Percentiles rank a stretch among this genome's conserved stretches.
Conservation (phyloP, 306 rosid genomes). For the Fagus sylvatica region DNA sequence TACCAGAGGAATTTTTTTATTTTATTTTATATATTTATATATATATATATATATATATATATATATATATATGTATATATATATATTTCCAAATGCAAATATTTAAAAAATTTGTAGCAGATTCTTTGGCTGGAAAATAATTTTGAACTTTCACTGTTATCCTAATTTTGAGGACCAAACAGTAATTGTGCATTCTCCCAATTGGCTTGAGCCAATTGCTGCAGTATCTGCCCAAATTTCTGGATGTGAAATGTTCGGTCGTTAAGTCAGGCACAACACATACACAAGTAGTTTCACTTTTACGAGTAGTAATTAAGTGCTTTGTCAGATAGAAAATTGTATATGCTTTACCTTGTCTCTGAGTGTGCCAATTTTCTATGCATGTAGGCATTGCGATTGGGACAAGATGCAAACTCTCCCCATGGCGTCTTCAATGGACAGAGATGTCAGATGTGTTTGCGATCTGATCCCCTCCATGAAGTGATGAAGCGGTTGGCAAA, state of each 20-base stretch:
- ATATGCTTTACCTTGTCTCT: not conserved
- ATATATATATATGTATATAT: no score
- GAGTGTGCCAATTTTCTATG: slow-evolving; percentile 8
- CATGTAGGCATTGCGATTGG: slow-evolving; percentile 64
- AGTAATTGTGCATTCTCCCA: not conserved
- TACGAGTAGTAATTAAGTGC: no score
- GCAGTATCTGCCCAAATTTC: not conserved
- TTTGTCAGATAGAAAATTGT: no score
- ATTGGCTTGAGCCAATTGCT: not conserved
- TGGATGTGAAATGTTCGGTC: not conserved
- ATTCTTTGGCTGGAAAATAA: not conserved
- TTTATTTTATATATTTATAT: no score
- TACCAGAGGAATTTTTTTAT: not conserved
- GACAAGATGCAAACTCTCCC: slow-evolving; percentile 65
- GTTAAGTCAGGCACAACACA: not conserved
- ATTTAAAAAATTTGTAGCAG: not conserved
- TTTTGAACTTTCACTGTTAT: not conserved
- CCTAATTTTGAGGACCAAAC: not conserved
- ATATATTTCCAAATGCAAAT: not conserved
- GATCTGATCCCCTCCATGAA: slow-evolving; percentile 72
- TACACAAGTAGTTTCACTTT: no score
- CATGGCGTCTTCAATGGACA: slow-evolving; percentile 47
- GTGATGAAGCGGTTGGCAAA: slow-evolving; percentile 77
- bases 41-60: no score
- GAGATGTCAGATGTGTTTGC: slow-evolving; percentile 84